Base-by-base conservation (phyloP, 768 basidiomycete genomes). In the Mycena rebaudengoi region DNA sequence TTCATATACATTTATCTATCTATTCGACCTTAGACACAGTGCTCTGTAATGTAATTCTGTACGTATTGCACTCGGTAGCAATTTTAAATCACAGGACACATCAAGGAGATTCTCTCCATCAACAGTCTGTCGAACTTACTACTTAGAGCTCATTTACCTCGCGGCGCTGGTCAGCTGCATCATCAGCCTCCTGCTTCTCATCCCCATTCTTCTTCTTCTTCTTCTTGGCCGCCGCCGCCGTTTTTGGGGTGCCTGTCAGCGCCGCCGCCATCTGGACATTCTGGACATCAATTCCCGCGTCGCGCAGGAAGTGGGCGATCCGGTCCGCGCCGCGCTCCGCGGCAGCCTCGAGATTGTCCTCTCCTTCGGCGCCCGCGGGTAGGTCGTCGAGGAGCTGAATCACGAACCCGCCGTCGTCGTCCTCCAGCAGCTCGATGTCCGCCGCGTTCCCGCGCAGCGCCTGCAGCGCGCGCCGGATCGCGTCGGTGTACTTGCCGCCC, bases 261-360 rank as follows among this genome's bases (percentile, higher is more conserved):
- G n/a, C 37, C 21, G 41, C 54, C 16, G 39, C 16, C 21, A 20
- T 29, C 39, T 28, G 39, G 13, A 40, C 79, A 51, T 75, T 77
- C 49, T 76, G 78, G 65, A 86, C 76, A 64, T 88, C 83, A 66
- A 79, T 81, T 4, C 87, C 85, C 20, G 84, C 86, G 25, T 80
- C 84, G 25, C 84, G 83, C 41, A 91, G 72, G 37, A 82, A 79
- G 14, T 86, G 82, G 39, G 79, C 78, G 44, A 90, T 74, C 39
- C 75, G 77, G 58, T 84, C 80, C 66, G 77, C 71, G 69, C 82
- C 77, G 60, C 78, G 76, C 44, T 77, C 67, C 62, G 79, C 75
- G 33, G 67, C 71, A 39, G 33, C 58, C 20, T 49, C 62, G 12
- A 30, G 52, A 16, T 52, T 30, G 5, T 63, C 69, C 40, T 46